phyloP scores from a whole-genome alignment of 164 flowering plant genomes.

The Houttuynia cordata region DNA sequence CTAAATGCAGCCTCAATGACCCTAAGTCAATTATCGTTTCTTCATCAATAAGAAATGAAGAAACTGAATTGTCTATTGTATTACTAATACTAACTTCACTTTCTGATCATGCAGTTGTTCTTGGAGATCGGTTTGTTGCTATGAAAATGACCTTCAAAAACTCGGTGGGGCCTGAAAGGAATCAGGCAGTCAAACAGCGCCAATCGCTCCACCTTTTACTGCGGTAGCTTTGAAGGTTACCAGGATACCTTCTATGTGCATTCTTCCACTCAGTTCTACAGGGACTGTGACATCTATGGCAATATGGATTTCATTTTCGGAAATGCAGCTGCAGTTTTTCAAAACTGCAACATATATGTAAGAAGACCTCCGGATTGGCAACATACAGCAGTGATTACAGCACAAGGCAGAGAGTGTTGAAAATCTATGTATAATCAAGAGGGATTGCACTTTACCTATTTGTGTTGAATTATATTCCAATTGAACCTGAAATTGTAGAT shows the following conservation, averaged over 20 bases:
- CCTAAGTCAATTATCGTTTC: too few relatives aligned
- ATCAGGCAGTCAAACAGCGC: slow-evolving; percentile 38
- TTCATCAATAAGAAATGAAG: too few relatives aligned
- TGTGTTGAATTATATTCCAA: too few relatives aligned
- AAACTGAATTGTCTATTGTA: neutral
- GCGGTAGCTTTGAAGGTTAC: slow-evolving; percentile 43
- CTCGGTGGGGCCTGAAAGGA: slow-evolving; percentile 38
- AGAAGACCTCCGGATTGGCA: slow-evolving; percentile 17
- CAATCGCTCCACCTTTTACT: slow-evolving; percentile 31
- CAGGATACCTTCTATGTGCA: slow-evolving; percentile 44
- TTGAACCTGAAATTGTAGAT: too few relatives aligned
- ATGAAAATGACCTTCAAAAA: slow-evolving; percentile 33
- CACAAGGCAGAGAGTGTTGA: slow-evolving; percentile 24
- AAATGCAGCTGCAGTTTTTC: slow-evolving; percentile 35
- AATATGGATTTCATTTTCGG: slow-evolving; percentile 52
- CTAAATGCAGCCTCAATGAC: too few relatives aligned
- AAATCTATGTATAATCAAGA: too few relatives aligned
- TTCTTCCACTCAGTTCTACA: slow-evolving; percentile 36
- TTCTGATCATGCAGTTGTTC: slow-evolving; percentile 23
- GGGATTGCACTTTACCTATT: too few relatives aligned
- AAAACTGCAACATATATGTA: slow-evolving; percentile 27
- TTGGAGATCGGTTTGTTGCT: slow-evolving; percentile 32
- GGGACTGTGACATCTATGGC: slow-evolving; percentile 37
- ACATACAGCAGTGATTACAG: slow-evolving; percentile 19
- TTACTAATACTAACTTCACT: neutral